Conservation (phyloP, 163 green algal species). For the Chlorella variabilis region DNA sequence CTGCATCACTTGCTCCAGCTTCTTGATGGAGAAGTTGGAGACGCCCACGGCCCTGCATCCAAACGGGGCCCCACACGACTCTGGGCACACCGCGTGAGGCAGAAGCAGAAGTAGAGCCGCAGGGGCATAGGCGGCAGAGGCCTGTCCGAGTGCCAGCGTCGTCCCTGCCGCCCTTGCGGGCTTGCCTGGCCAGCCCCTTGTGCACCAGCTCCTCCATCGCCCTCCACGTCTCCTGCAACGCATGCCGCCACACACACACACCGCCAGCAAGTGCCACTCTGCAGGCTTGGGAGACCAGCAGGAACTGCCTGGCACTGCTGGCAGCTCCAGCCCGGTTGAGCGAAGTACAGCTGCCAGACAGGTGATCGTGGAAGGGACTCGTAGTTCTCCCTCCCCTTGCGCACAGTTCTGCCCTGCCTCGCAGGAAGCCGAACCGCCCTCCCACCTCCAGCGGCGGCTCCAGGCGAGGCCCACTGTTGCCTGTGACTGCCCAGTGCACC, state of each 20-base stretch:
- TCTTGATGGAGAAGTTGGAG: slow-evolving; percentile 80
- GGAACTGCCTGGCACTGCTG: not conserved
- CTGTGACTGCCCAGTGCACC: slow-evolving; percentile 83
- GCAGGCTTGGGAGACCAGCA: too few relatives aligned
- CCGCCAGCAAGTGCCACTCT: too few relatives aligned
- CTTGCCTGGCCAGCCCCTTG: slow-evolving; percentile 57
- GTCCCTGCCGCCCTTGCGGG: too few relatives aligned
- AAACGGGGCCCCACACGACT: too few relatives aligned
- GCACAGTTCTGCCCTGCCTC: too few relatives aligned
- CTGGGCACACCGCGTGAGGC: too few relatives aligned
- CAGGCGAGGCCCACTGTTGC: slow-evolving; percentile 51
- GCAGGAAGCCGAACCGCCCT: too few relatives aligned
- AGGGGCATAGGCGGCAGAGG: not conserved
- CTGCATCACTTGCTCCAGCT: slow-evolving; percentile 71
- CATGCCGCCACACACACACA: not conserved
- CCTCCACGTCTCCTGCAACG: slow-evolving; percentile 77
- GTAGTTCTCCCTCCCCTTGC: too few relatives aligned
- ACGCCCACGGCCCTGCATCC: slow-evolving; percentile 78
- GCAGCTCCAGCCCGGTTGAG: not conserved
- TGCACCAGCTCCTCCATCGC: slow-evolving; percentile 89
- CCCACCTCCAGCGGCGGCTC: slow-evolving; percentile 40
- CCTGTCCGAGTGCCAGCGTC: too few relatives aligned
- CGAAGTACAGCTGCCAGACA: too few relatives aligned
- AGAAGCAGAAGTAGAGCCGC: too few relatives aligned
- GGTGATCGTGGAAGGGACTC: too few relatives aligned